These are phyloP conservation scores for peach (Prunus persica) DNA, from an alignment of 306 rosid species.

Conservation along the genomic window DNA sequence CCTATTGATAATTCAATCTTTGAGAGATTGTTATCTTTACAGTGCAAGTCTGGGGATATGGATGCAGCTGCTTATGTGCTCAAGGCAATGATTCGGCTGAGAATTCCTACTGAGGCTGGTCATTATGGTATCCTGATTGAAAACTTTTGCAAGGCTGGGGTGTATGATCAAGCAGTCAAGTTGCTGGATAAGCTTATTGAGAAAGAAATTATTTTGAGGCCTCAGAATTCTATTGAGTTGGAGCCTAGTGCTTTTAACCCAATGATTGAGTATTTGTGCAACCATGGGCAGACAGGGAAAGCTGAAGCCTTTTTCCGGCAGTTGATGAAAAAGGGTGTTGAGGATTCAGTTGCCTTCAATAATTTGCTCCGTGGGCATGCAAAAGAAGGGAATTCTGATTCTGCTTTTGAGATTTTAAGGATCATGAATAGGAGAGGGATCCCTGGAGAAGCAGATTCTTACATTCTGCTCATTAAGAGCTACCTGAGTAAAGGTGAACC, in stretches of 20 bases:
- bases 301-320: slow-evolving; percentile 82
- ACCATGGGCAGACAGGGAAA: slow-evolving; percentile 63
- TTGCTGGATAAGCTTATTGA: slow-evolving; percentile 76
- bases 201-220: slow-evolving; percentile 72
- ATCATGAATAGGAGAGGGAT: slow-evolving; percentile 87
- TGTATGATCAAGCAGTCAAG: slow-evolving; percentile 63
- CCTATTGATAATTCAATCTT: slow-evolving; percentile 81
- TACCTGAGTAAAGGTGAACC: slow-evolving; percentile 85
- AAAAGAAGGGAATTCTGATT: slow-evolving; percentile 84
- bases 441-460: slow-evolving; percentile 66
- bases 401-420: slow-evolving; percentile 73
- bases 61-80: slow-evolving; percentile 81
- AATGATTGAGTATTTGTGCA: slow-evolving; percentile 68
- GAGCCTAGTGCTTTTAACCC: slow-evolving; percentile 73
- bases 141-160: slow-evolving; percentile 67
- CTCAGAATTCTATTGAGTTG: slow-evolving; percentile 59
- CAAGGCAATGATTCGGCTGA: slow-evolving; percentile 66
- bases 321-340: slow-evolving; percentile 77
- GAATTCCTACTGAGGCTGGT: slow-evolving; percentile 87
- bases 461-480: slow-evolving; percentile 66
- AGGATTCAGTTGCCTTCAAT: slow-evolving; percentile 71
- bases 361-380: slow-evolving; percentile 77
- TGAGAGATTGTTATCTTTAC: slow-evolving; percentile 47
- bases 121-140: slow-evolving; percentile 82
- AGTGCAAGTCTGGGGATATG: slow-evolving; percentile 68